phyloP scores from a whole-genome alignment of 129 eudicot genomes.

The Artemisia argyi region DNA sequence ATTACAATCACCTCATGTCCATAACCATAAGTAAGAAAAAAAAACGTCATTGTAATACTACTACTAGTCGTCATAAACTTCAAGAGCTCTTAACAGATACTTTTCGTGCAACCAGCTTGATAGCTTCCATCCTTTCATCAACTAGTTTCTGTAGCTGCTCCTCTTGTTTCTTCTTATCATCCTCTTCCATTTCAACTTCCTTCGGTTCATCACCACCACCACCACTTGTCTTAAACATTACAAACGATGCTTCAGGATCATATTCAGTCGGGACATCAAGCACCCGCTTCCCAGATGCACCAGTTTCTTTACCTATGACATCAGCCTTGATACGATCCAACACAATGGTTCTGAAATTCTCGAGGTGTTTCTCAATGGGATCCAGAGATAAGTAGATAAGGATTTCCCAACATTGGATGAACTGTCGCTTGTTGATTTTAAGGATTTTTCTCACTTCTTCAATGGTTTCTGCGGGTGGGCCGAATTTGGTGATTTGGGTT shows the following conservation, averaged over 20 bases:
- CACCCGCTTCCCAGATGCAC: slow-evolving; percentile 60
- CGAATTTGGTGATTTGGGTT: slow-evolving; percentile 37
- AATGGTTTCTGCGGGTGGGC: slow-evolving; percentile 53
- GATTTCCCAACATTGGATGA: slow-evolving; percentile 84
- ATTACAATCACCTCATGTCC: slow-evolving; percentile 20
- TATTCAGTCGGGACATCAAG: slow-evolving; percentile 66
- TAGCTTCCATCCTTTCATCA: slow-evolving; percentile 74
- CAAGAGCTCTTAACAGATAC: slow-evolving; percentile 32
- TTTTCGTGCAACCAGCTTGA: slow-evolving; percentile 58
- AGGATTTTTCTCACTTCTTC: slow-evolving; percentile 68
- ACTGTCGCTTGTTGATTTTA: slow-evolving; percentile 87
- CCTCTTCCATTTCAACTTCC: slow-evolving; percentile 50
- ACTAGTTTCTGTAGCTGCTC: slow-evolving; percentile 74
- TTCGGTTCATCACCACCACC: slow-evolving; percentile 41
- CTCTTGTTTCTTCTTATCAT: slow-evolving; percentile 49
- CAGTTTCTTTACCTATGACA: slow-evolving; percentile 72
- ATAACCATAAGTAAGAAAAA: not conserved
- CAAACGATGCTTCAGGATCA: slow-evolving; percentile 71
- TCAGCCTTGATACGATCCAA: slow-evolving; percentile 59
- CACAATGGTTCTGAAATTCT: slow-evolving; percentile 57
- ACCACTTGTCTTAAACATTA: slow-evolving; percentile 65
- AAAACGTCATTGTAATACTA: slow-evolving; percentile 6
- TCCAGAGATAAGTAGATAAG: slow-evolving; percentile 64
- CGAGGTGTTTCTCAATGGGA: slow-evolving; percentile 63
- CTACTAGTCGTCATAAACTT: slow-evolving; percentile 9